Evolutionary conservation across 2,329 filamentous ascomycete genomes (phyloP).

Genomic region (Lasiodiplodia hormozganensis): DNA sequence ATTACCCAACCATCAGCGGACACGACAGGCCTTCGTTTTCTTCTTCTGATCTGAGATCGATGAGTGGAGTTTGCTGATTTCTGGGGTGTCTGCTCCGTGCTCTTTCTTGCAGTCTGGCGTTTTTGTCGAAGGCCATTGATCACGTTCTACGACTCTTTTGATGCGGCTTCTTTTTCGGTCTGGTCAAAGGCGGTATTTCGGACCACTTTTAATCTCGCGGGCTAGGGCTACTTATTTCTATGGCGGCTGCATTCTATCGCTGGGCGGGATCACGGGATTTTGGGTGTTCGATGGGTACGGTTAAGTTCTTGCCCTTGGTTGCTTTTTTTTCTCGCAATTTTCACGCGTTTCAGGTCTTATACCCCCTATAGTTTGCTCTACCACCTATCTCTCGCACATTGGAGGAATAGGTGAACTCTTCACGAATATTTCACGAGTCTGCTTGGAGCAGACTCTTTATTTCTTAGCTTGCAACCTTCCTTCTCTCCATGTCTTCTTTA

Average conservation of each 20-base stretch:
- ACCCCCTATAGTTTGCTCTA: constrained; percentile 24
- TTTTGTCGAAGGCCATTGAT: constrained; percentile 18
- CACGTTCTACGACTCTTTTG: constrained; percentile 20
- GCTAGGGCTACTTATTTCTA: not conserved
- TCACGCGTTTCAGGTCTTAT: constrained; percentile 15
- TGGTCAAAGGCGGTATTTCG: not conserved
- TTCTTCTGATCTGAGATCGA: not conserved
- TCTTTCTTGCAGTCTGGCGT: constrained; percentile 19
- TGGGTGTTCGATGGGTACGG: not conserved
- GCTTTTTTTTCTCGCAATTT: not conserved
- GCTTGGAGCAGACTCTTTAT: not conserved
- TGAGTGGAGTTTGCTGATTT: constrained; percentile 15
- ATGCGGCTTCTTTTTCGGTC: not conserved
- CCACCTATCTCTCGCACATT: not conserved
- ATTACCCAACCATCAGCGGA: constrained; percentile 6
- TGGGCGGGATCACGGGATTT: not conserved
- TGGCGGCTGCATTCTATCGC: constrained; percentile 7
- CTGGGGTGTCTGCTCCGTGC: constrained; percentile 10
- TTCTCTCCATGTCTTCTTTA: not conserved
- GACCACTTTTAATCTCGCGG: not conserved
- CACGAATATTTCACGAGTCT: constrained; percentile 7
- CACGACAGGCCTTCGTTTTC: not conserved
- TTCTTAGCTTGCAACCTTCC: not conserved
- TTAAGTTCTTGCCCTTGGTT: not conserved
- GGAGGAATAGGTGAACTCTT: not conserved